Percentiles rank a stretch among this genome's conserved stretches.
phyloP scores from a whole-genome alignment of 139 green algal species.

The Tetradesmus obliquus region DNA sequence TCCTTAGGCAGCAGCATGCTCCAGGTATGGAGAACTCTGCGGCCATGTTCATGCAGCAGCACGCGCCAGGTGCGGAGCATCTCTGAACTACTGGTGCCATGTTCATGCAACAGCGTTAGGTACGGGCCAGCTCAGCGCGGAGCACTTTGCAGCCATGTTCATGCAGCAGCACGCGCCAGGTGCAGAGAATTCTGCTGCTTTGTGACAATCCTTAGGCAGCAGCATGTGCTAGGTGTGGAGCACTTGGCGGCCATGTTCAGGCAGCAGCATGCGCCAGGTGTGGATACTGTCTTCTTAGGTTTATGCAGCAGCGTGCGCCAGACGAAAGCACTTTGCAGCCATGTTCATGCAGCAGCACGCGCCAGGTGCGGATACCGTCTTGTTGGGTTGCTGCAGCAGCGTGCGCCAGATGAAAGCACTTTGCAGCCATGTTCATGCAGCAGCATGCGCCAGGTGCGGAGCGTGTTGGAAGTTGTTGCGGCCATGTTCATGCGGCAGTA shows the following conservation, averaged over 20 bases:
- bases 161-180: constrained; percentile 19
- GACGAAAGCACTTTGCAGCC: not conserved
- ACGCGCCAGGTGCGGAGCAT: too few species aligned
- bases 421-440: constrained; percentile 25
- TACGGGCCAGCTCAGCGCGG: constrained; percentile 7
- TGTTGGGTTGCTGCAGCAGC: not conserved
- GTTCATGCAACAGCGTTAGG: not conserved
- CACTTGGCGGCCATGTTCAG: constrained; percentile 6
- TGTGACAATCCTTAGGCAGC: too few species aligned
- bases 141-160: constrained; percentile 27
- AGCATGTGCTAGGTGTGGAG: too few species aligned
- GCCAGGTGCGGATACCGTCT: not conserved
- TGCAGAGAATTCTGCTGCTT: too few species aligned
- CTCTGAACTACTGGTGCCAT: not conserved
- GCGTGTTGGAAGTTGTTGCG: too few species aligned
- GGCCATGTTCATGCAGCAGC: not conserved
- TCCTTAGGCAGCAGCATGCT: too few species aligned
- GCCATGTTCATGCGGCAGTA: too few species aligned
- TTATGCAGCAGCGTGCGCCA: not conserved
- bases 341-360: constrained; percentile 27
- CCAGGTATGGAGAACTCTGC: too few species aligned
- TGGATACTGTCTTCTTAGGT: not conserved
- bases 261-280: constrained; percentile 28
- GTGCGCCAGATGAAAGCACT: constrained; percentile 16
- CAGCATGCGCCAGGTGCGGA: constrained; percentile 12